phyloP scores from a whole-genome alignment of 768 basidiomycete genomes.

The Tulasnella sp. region DNA sequence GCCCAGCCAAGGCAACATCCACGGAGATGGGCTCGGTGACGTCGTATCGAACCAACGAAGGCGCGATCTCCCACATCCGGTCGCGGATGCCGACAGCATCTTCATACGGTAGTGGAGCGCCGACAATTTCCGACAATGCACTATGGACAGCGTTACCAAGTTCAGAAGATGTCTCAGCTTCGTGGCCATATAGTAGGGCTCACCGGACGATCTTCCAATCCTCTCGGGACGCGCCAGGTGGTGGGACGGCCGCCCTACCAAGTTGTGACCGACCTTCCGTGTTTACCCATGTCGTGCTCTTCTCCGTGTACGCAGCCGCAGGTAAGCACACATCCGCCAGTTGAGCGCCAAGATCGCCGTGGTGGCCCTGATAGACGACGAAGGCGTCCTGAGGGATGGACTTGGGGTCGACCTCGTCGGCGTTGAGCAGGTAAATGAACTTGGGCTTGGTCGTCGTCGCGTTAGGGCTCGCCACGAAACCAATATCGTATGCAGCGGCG shows the following conservation, averaged over 20 bases:
- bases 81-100: constrained; percentile 74
- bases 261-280: constrained; percentile 90
- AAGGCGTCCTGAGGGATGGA: constrained; percentile 87
- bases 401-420: constrained; percentile 83
- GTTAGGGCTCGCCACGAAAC: constrained; percentile 76
- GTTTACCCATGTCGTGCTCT: constrained; percentile 86
- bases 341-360: constrained; percentile 92
- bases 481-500: constrained; percentile 87
- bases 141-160: constrained; percentile 35
- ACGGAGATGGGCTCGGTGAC: constrained; percentile 61
- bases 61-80: constrained; percentile 94
- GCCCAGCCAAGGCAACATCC: constrained; percentile 59
- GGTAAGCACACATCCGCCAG: constrained; percentile 96
- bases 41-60: constrained; percentile 79
- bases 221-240: constrained; percentile 90
- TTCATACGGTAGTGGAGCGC: constrained; percentile 75
- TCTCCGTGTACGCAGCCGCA: constrained; percentile 89
- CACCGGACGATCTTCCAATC: constrained; percentile 96
- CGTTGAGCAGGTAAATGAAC: constrained; percentile 93
- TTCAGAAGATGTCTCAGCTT: too few species aligned
- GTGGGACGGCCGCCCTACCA: constrained; percentile 80
- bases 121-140: constrained; percentile 83
- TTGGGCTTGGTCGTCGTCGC: constrained; percentile 72
- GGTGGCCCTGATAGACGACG: constrained; percentile 98
- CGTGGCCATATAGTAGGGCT: too few species aligned